Evolutionary conservation across 192 early-diverging fungal species (phyloP).

Genomic region (Rhizophagus clarus): DNA sequence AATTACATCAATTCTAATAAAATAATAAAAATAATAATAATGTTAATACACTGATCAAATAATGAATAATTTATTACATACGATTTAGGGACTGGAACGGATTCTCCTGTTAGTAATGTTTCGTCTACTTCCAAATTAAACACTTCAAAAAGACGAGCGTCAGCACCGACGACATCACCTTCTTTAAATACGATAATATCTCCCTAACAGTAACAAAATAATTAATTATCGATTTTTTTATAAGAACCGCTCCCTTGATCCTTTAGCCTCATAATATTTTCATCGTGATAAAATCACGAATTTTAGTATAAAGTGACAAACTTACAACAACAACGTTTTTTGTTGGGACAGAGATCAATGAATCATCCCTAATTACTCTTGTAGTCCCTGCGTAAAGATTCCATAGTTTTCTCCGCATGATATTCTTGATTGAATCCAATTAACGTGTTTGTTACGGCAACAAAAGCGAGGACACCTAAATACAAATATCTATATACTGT

Average conservation of each 20-base stretch:
- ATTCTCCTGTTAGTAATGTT: constrained; percentile 91
- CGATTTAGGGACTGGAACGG: constrained; percentile 78
- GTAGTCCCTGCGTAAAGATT: constrained; percentile 85
- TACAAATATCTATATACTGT: too few species aligned
- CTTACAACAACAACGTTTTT: constrained; percentile 74
- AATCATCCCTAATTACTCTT: constrained; percentile 84
- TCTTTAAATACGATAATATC: constrained; percentile 91
- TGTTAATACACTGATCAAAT: too few species aligned
- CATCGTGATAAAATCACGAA: too few species aligned
- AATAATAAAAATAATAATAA: not conserved
- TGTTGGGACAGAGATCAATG: constrained; percentile 71
- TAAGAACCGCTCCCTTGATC: too few species aligned
- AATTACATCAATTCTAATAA: constrained; percentile 58
- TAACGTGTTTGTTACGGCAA: constrained; percentile 81
- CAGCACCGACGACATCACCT: constrained; percentile 93
- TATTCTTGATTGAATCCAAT: constrained; percentile 95
- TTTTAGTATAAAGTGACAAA: too few species aligned
- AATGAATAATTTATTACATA: not conserved
- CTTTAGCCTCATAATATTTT: too few species aligned
- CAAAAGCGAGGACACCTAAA: constrained; percentile 75
- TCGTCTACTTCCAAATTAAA: constrained; percentile 93
- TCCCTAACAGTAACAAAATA: too few species aligned
- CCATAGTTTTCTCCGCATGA: constrained; percentile 92
- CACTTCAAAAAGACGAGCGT: constrained; percentile 79
- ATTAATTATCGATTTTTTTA: too few species aligned